Evolutionary conservation across 225 moss, liverwort and hornwort genomes (phyloP).

Genomic region (Marchantia paleacea): DNA sequence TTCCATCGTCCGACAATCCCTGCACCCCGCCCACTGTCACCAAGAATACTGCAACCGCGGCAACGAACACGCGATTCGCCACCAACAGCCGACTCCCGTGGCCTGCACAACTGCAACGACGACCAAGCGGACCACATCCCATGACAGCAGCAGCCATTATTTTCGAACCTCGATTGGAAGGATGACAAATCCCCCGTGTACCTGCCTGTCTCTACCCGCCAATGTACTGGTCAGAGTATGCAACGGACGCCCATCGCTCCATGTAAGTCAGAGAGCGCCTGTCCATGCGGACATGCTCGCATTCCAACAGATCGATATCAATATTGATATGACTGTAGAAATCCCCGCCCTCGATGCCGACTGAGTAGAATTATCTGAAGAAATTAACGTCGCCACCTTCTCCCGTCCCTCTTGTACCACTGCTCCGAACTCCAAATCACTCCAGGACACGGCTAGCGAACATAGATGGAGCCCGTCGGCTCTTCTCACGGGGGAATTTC

Average conservation of each 20-base stretch:
- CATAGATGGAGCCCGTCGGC: not conserved
- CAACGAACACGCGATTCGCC: too few relatives aligned
- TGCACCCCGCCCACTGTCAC: not conserved
- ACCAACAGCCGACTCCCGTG: not conserved
- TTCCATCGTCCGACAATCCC: conserved; percentile 50
- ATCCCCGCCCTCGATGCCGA: not conserved
- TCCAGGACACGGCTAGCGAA: not conserved
- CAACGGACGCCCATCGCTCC: not conserved
- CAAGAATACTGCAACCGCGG: not conserved
- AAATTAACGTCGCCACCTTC: not conserved
- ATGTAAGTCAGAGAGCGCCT: not conserved
- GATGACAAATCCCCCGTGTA: not conserved
- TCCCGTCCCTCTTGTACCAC: not conserved
- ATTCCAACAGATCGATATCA: not conserved
- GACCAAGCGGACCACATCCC: not conserved
- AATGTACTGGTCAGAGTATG: conserved; percentile 7
- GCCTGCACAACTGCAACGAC: not conserved
- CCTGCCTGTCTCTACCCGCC: not conserved
- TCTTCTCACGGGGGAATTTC: not conserved
- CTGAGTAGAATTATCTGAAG: not conserved
- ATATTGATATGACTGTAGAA: not conserved
- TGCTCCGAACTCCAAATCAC: not conserved
- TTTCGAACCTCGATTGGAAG: not conserved
- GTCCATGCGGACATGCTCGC: not conserved
- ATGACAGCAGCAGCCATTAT: conserved; percentile 4